These are phyloP conservation scores for Penicillium coffeae DNA, from an alignment of 495 filamentous ascomycete species.

Conservation along the genomic window DNA sequence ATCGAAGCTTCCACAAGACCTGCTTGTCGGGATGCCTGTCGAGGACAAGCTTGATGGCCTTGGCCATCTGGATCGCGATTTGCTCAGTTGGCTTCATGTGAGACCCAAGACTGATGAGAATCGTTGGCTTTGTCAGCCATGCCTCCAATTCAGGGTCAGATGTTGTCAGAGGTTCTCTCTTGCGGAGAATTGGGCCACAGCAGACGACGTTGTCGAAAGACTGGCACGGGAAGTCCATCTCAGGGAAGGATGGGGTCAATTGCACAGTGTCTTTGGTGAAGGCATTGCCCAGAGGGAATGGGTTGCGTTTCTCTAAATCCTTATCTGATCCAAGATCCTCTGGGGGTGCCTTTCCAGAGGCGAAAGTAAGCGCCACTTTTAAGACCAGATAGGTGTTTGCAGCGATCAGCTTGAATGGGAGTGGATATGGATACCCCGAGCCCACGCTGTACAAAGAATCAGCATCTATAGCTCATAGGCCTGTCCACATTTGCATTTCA, in stretches of 20 bases:
- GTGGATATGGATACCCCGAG: slow-evolving; percentile 45
- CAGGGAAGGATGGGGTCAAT: slow-evolving; percentile 33
- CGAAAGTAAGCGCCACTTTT: slow-evolving; percentile 7
- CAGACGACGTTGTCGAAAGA: slow-evolving; percentile 42
- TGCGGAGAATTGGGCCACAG: slow-evolving; percentile 45
- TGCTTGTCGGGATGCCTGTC: slow-evolving; percentile 29
- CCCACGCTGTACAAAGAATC: slow-evolving; percentile 26
- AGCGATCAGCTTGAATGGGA: slow-evolving; percentile 39
- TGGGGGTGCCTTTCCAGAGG: slow-evolving; percentile 17
- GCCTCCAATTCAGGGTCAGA: slow-evolving; percentile 37
- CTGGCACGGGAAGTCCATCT: slow-evolving; percentile 42
- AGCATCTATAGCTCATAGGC: background rate
- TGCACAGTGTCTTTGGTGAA: slow-evolving; percentile 35
- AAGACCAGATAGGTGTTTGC: slow-evolving; percentile 33
- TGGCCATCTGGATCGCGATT: slow-evolving; percentile 35
- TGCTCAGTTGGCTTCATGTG: slow-evolving; percentile 32
- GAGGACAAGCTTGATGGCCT: slow-evolving; percentile 29
- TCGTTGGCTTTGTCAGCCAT: slow-evolving; percentile 46
- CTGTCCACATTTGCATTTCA: background rate
- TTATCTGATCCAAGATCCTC: slow-evolving; percentile 21
- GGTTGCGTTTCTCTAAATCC: slow-evolving; percentile 21
- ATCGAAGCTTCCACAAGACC: slow-evolving; percentile 48
- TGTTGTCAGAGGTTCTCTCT: slow-evolving; percentile 28
- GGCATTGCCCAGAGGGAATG: slow-evolving; percentile 28
- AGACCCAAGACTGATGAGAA: slow-evolving; percentile 50